Percentiles rank a stretch among this genome's conserved stretches.
Evolutionary conservation across 805 yeast genomes (phyloP).

Genomic region (Candida tammaniensis): DNA sequence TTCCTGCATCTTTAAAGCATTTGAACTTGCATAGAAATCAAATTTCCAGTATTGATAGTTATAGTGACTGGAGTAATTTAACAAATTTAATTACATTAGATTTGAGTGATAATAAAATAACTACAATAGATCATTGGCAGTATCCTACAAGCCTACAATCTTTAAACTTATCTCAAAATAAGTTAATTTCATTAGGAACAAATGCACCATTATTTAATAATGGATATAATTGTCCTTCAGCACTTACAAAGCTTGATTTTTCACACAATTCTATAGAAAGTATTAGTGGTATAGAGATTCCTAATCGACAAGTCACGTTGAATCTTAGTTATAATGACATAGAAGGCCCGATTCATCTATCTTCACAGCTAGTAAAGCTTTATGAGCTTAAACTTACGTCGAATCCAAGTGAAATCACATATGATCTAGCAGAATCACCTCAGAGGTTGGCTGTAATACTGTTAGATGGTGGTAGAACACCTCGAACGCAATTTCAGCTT

Average conservation of each 20-base stretch:
- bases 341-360: not conserved
- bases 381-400: not conserved
- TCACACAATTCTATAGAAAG: not conserved
- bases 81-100: slow-evolving; percentile 20
- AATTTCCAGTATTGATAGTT: slow-evolving; percentile 15
- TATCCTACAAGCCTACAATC: slow-evolving; percentile 25
- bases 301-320: slow-evolving; percentile 1
- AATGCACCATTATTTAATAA: slow-evolving; percentile 5
- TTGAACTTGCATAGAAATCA: slow-evolving; percentile 25
- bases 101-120: not conserved
- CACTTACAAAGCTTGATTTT: slow-evolving; percentile 1
- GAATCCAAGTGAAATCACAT: slow-evolving; percentile 1
- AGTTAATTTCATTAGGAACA: slow-evolving; percentile 9
- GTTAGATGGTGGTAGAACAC: slow-evolving; percentile 1
- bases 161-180: slow-evolving; percentile 26
- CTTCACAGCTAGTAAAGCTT: slow-evolving; percentile 2
- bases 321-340: slow-evolving; percentile 1
- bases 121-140: not conserved
- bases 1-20: slow-evolving; percentile 25
- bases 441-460: slow-evolving; percentile 1
- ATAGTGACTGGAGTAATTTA: no score
- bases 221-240: not conserved
- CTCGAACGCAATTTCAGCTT: no score
- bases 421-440: slow-evolving; percentile 1
- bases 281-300: slow-evolving; percentile 2